Conservation (phyloP, 306 rosid genomes). For the Betula pendula region DNA sequence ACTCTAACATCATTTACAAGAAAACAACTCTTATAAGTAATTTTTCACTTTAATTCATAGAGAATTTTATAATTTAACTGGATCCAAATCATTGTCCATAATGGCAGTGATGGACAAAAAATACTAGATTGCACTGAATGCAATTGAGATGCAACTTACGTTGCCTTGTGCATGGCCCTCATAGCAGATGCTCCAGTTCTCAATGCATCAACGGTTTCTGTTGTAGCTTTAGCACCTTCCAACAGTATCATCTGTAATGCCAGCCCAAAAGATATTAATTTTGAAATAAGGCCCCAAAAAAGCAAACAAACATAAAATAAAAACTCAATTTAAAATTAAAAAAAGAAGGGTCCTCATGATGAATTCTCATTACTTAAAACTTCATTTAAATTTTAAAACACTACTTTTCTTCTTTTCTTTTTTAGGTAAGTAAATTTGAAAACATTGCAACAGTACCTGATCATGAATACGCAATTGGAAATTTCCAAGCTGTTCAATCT, state of each 20-base stretch:
- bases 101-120: not conserved
- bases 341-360: not conserved
- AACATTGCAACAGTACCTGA: constrained; percentile 58
- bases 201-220: constrained; percentile 97
- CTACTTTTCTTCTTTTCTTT: not conserved
- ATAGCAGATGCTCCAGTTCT: constrained; percentile 93
- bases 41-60: too few species aligned
- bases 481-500: constrained; percentile 95
- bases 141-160: constrained; percentile 43
- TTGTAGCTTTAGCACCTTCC: constrained; percentile 99
- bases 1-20: not conserved
- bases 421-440: not conserved
- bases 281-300: not conserved
- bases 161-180: constrained; percentile 99
- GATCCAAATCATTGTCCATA: constrained; percentile 1
- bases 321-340: not conserved
- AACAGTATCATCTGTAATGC: constrained; percentile 84
- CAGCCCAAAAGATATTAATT: not conserved
- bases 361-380: not conserved
- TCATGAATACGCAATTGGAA: constrained; percentile 97
- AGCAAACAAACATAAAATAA: not conserved
- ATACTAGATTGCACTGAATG: not conserved
- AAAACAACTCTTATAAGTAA: too few species aligned
- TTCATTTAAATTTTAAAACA: not conserved
- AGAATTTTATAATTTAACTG: not conserved